Conservation (phyloP, 2,329 filamentous ascomycete species). For the Talaromyces sp. region DNA sequence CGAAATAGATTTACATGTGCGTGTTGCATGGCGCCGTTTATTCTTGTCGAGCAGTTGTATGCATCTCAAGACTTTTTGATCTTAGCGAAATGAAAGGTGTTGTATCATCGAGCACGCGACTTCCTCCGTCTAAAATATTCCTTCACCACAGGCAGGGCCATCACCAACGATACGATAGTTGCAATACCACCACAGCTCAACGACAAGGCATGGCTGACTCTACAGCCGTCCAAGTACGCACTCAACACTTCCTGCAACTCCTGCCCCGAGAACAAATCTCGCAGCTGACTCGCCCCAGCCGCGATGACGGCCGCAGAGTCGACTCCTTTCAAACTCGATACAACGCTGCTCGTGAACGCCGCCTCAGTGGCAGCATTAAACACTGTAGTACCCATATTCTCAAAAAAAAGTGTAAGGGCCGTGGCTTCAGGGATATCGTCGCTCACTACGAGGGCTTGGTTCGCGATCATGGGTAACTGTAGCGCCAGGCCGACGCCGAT, state of each 20-base stretch:
- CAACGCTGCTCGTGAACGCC: conserved; percentile 10
- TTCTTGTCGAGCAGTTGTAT: no score
- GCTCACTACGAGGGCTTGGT: conserved; percentile 3
- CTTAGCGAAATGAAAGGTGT: no score
- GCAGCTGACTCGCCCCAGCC: conserved; percentile 11
- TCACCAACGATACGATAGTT: conserved; percentile 8
- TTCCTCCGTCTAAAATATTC: conserved; percentile 1
- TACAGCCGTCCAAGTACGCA: conserved; percentile 16
- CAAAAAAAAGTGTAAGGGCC: conserved; percentile 10
- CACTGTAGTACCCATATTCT: conserved; percentile 16
- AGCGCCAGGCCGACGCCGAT: conserved; percentile 9
- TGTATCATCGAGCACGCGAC: background rate
- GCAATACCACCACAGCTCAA: conserved; percentile 7
- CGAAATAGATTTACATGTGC: conserved; percentile 6
- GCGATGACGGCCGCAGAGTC: conserved; percentile 7
- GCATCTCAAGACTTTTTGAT: no score
- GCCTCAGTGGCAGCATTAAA: conserved; percentile 12
- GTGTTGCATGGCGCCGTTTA: background rate
- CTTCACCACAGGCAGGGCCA: conserved; percentile 10
- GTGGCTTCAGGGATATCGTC: conserved; percentile 13
- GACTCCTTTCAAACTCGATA: background rate
- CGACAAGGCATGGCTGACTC: conserved; percentile 11
- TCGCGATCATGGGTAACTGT: conserved; percentile 15
- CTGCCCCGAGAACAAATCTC: background rate
- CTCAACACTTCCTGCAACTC: conserved; percentile 9